These are phyloP conservation scores for Aspergillus persii DNA, from an alignment of 2,329 filamentous ascomycete species.

Conservation along the genomic window DNA sequence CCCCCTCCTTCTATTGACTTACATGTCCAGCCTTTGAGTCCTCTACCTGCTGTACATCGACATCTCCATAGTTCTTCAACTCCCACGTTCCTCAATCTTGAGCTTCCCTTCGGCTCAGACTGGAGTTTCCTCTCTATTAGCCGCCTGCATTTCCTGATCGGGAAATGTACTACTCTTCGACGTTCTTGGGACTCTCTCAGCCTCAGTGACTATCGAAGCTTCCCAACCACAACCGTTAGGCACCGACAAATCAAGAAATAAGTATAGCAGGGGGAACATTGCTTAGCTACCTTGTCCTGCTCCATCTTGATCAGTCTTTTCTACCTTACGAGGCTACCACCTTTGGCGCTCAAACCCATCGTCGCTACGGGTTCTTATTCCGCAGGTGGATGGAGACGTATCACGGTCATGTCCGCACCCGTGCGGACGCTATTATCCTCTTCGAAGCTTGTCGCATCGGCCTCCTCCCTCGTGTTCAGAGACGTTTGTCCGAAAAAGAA, in stretches of 20 bases:
- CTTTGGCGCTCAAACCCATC: conserved; percentile 20
- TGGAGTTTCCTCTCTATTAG: neutral
- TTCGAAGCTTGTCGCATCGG: conserved; percentile 95
- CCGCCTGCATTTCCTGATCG: conserved; percentile 6
- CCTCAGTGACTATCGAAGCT: neutral
- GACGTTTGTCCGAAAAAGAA: conserved; percentile 93
- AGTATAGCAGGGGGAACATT: neutral
- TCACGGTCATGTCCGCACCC: conserved; percentile 90
- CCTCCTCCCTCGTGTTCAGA: conserved; percentile 84
- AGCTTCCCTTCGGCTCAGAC: neutral
- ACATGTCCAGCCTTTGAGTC: conserved; percentile 12
- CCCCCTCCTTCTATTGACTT: conserved; percentile 3
- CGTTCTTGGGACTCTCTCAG: no score
- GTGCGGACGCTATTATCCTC: conserved; percentile 94
- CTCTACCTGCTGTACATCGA: conserved; percentile 12
- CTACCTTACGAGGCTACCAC: conserved; percentile 11
- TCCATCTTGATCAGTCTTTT: conserved; percentile 13
- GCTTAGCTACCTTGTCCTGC: neutral
- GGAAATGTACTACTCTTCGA: conserved; percentile 9
- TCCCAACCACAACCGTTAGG: neutral
- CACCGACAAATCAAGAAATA: neutral
- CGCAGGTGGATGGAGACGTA: conserved; percentile 82
- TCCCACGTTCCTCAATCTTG: neutral
- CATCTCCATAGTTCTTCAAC: conserved; percentile 3
- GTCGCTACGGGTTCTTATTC: conserved; percentile 14